A percentile compares a stretch with the other conserved stretches of the same genome.
Conservation (phyloP, 352 stramenopile species). For the Thalassiosira mediterranea region DNA sequence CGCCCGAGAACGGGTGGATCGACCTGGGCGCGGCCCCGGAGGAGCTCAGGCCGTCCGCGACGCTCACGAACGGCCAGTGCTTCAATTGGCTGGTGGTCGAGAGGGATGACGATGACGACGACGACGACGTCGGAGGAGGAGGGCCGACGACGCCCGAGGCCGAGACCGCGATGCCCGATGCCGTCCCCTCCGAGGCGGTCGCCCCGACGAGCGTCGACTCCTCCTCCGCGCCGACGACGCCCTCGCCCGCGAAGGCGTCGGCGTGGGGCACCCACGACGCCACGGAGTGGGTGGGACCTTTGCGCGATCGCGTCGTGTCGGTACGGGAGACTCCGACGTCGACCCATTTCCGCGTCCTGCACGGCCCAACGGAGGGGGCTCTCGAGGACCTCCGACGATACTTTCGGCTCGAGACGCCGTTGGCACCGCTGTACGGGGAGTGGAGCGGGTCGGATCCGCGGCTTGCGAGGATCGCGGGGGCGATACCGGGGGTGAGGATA, state of each 20-base stretch:
- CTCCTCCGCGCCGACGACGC: slow-evolving; percentile 63
- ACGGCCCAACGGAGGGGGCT: slow-evolving; percentile 33
- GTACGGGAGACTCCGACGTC: slow-evolving; percentile 77
- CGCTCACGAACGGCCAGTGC: slow-evolving; percentile 85
- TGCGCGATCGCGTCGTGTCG: slow-evolving; percentile 66
- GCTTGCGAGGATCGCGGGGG: slow-evolving; percentile 85
- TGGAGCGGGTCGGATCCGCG: slow-evolving; percentile 84
- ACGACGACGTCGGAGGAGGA: no score
- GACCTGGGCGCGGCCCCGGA: slow-evolving; percentile 70
- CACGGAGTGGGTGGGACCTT: slow-evolving; percentile 73
- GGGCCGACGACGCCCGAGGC: slow-evolving; percentile 60
- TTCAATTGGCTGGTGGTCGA: slow-evolving; percentile 85
- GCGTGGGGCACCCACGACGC: slow-evolving; percentile 78
- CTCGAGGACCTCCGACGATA: slow-evolving; percentile 83
- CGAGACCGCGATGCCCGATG: slow-evolving; percentile 47
- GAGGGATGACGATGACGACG: no score
- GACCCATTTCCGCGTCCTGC: slow-evolving; percentile 71
- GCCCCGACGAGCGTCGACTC: slow-evolving; percentile 78
- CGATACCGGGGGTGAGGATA: slow-evolving; percentile 89
- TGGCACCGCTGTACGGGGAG: slow-evolving; percentile 83
- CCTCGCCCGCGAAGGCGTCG: slow-evolving; percentile 65
- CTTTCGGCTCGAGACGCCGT: slow-evolving; percentile 88
- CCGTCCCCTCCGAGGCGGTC: slow-evolving; percentile 48
- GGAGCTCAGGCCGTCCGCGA: slow-evolving; percentile 81
- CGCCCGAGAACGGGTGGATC: slow-evolving; percentile 63